Base-by-base conservation (phyloP, 2,329 filamentous ascomycete species). In the Aspergillus alliaceus region DNA sequence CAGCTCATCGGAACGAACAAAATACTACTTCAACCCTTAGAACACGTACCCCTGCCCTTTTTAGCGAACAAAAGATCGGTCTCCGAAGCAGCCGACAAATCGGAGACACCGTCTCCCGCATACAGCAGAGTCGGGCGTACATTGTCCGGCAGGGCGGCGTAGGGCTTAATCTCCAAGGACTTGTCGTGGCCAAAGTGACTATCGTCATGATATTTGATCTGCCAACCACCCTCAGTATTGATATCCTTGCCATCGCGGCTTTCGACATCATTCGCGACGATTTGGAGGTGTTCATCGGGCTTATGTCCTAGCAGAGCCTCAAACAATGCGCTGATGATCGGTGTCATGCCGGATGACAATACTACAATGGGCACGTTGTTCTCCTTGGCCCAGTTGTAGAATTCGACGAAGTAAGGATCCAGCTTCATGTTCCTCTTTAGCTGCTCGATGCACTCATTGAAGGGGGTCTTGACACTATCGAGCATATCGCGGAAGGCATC, bases 131-230 rank as follows among this genome's bases (percentile, higher is more conserved):
- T 87, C 2, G 95, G 95, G 40, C 92, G 84, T 68, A 89, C 77
- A 31, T 80, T 74, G 14, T 80, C 80, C 0, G 90, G 86, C 42
- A 96, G 81, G 25, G 86, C 73, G 25, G 75, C 75, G 77, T 98
- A 98, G 51, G 91, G 91, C 63, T 90, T 86, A 68, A 99, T 91
- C 72, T 95, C 91, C 53, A 93, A 81, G 25, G 89, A 93, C 84
- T 99, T 99, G 82, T 99, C 93, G 72, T 99, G 95, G n/a, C 95
- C 95, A 68, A 96, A 96, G 57, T 87, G 83, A 70, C 89, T 90
- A 59, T 93, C 91, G 72, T 99, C 93, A 69, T 91, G 92, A 77
- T 88, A 99, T 57, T 85, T 81, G 66, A 99, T 93, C 69, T 88
- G 81, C 95, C 95, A 99, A 29, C 92, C 93, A 18, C 85, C 86